Base-by-base conservation (phyloP, 140 eudicot genomes). In the Erigeron philadelphicus region DNA sequence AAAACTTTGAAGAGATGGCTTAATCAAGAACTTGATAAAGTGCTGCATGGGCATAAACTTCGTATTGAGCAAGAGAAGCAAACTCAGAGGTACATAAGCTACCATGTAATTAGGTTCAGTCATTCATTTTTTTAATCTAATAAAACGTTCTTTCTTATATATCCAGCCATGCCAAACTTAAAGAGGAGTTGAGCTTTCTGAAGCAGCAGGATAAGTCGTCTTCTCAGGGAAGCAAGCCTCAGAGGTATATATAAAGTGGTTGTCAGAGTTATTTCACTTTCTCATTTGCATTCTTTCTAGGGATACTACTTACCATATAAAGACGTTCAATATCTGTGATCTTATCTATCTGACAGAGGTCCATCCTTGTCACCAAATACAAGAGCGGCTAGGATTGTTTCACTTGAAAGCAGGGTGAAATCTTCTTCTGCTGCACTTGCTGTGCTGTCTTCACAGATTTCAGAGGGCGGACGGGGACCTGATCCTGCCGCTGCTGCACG, bases 1-100 rank as follows among this genome's bases (percentile, higher is more conserved):
- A 93, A 89, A 74, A 69, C 87, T 49, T 80, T 86, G 87, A 95
- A 81, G 71, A 86, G 83, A 40, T 89, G 95, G 98, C 87, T 93
- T 76, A 93, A 86, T 70, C 89, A 84, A 53, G 98, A 93, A 84
- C 81, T 93, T 54, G 95, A 93, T 64, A 94, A 89, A 66, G 82
- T 85, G 80, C 86, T 89, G 76, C 83, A 89, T 60, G 81, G 85
- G 81, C 87, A 93, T 77, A 93, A 84, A 81, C 95, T 93, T 68
- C 95, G 88, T 64, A 71, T 73, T 19, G 93, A 87, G 72, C 86
- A 93, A 73, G 96, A 87, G 78, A 93, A 85, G 79, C 89, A 87
- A 78, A 81, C 83, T 60, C 84, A 88, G 80, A 83, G 82, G 98
- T 92, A 86, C 15, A 95, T 71, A 54, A 8, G 48, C 31, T 69